Base-by-base conservation (phyloP, 2,329 filamentous ascomycete genomes). In the Sphaerulina musiva region DNA sequence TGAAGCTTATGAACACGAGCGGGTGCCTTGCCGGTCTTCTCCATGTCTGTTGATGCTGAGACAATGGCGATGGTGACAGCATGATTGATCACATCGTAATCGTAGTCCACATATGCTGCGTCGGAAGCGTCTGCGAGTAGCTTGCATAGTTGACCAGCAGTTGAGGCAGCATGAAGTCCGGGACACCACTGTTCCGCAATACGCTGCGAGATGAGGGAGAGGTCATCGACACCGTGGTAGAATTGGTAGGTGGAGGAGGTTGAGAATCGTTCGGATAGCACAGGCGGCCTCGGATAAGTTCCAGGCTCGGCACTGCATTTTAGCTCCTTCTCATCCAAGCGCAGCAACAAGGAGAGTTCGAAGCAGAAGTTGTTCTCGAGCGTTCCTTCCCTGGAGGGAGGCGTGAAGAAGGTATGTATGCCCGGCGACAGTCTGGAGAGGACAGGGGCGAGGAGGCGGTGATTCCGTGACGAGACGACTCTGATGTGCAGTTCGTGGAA, bases 331-430 rank as follows among this genome's bases (percentile, higher is more conserved):
- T 84, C 61, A 2, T 73, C 67, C 3, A 69, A 54, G 0, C 78
- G 79, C 63, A 90, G 84, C 1, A 78, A 66, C 43, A 73, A 73
- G 53, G 79, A 77, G n/a, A 88, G 67, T 31, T 82, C 66, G 5
- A 74, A 68, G 66, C 85, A 90, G 40, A 89, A 59, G 26, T 71
- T 68, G 17, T 56, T 59, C 26, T 51, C 51, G 12, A 41, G 14
- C 9, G 23, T 49, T 60, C 67, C 50, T 40, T 52, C 44, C 41
- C 70, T 67, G 32, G 72, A 67, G 5, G 70, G 69, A 0, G 86
- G 86, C 0, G 85, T 87, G 67, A 85, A 90, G 64, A 87, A 87
- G 26, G 90, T 75, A 74, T 96, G 90, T 20, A 97, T 74, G 2
- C 92, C 92, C 0, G 91, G 84, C 1, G 89, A 83, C 11, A 90